Conservation (phyloP, 2,329 filamentous ascomycete species). For the Paecilomyces variotii region DNA sequence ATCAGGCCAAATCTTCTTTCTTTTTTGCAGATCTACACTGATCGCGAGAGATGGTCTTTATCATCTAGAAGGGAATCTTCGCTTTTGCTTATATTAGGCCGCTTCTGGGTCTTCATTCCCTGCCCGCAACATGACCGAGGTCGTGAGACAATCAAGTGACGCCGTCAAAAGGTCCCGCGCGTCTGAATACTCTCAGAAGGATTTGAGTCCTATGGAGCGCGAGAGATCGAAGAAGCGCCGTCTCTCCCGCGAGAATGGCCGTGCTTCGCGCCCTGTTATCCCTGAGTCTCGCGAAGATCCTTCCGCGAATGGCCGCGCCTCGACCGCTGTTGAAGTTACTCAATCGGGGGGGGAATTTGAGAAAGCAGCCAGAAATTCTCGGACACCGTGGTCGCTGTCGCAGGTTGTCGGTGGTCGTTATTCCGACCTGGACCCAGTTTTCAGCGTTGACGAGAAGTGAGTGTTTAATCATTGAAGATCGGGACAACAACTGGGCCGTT, state of each 20-base stretch:
- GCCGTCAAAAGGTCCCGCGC: background rate
- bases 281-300: background rate
- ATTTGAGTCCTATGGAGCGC: background rate
- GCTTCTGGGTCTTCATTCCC: background rate
- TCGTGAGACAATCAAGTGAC: background rate
- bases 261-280: background rate
- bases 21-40: background rate
- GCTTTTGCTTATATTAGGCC: background rate
- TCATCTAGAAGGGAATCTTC: background rate
- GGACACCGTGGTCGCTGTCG: conserved; percentile 39
- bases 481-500: background rate
- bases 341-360: background rate
- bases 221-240: background rate
- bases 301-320: background rate
- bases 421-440: conserved; percentile 48
- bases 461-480: conserved; percentile 8
- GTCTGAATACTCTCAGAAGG: background rate
- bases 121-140: background rate
- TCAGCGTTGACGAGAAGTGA: conserved; percentile 51
- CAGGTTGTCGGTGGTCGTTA: conserved; percentile 48
- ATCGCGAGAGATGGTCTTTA: background rate
- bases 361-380: background rate
- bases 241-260: background rate
- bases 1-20: background rate
- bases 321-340: background rate